Evolutionary conservation across 2,329 filamentous ascomycete species (phyloP), one percentile per base, ranked within the genome.

Genomic region (Fusarium citri): DNA sequence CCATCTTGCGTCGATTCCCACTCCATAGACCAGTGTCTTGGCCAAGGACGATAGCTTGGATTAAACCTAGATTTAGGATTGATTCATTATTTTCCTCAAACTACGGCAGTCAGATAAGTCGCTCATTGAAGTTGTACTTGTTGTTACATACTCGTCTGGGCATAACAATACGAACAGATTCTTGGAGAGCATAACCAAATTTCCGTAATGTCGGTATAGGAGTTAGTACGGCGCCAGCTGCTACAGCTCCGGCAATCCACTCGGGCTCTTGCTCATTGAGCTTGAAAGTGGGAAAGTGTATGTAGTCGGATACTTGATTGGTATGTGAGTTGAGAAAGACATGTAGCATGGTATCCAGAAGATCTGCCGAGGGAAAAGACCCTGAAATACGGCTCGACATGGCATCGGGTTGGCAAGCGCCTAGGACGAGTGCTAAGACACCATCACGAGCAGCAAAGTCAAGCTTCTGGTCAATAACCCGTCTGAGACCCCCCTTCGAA

Each of bases 351-450:
- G 85, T 87, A 69, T 91, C 89, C 64, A 91, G 80, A 5, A 88
- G 77, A 23, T 88, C 85, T 20, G 87, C 83, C 2, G 87, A 88
- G 0, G 89, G 88, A 67, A 92, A 92, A 0, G 89, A 89, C 2
- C 83, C 86, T 20, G 85, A 87, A 22, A 88, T 86, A 51, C 82
- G 85, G 63, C 75, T 84, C 78, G 78, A 85, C 79, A 78, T 85
- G 72, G 80, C 79, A 67, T 82, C 81, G 41, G 81, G 81, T 48
- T 85, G 86, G 71, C 86, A 90, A 6, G 86, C 88, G 51, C 84
- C 83, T 37, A 93, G 79, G 2, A 92, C 86, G 61, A 92, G 84
- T 14, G 86, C 89, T 58, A 93, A 80, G 2, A 92, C 84, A 48
- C 84, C 85, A 76, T 93, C 91, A 6, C 89, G 85, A 22, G 81